A percentile compares a stretch with the other conserved stretches of the same genome.
phyloP scores from a whole-genome alignment of 441 rosid genomes.

The Pelargonium cotyledonis region DNA sequence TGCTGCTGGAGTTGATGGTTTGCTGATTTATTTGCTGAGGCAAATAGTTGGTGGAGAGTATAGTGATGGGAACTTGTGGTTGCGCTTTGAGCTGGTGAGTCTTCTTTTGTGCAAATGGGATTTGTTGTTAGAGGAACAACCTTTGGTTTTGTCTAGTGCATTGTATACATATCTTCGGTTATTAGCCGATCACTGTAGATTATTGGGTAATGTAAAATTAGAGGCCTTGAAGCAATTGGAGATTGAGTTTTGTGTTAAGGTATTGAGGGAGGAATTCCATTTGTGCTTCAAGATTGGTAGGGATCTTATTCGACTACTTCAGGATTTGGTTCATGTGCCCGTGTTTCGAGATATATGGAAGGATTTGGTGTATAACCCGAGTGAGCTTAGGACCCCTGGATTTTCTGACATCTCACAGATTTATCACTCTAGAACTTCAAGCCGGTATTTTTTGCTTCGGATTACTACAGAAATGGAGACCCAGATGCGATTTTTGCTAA shows the following conservation, averaged over 20 bases:
- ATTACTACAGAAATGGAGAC: slow-evolving; percentile 66
- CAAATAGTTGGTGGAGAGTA: slow-evolving; percentile 61
- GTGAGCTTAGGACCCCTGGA: slow-evolving; percentile 32
- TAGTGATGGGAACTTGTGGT: slow-evolving; percentile 61
- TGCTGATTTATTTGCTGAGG: slow-evolving; percentile 53
- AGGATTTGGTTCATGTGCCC: slow-evolving; percentile 68
- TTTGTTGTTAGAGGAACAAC: slow-evolving; percentile 52
- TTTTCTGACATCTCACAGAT: slow-evolving; percentile 48
- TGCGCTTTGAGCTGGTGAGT: slow-evolving; percentile 59
- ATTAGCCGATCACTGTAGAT: slow-evolving; percentile 66
- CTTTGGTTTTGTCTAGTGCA: slow-evolving; percentile 54
- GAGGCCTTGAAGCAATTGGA: slow-evolving; percentile 50
- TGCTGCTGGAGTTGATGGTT: slow-evolving; percentile 48
- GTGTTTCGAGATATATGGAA: slow-evolving; percentile 57
- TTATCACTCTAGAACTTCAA: slow-evolving; percentile 51
- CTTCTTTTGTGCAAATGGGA: slow-evolving; percentile 43
- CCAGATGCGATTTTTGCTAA: slow-evolving; percentile 65
- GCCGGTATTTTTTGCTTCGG: slow-evolving; percentile 56
- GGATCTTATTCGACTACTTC: slow-evolving; percentile 64
- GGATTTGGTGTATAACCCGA: slow-evolving; percentile 41
- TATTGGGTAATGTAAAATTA: slow-evolving; percentile 24
- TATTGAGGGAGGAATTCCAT: slow-evolving; percentile 62
- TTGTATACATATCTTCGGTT: slow-evolving; percentile 58
- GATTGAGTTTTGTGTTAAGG: slow-evolving; percentile 64
- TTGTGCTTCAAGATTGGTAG: slow-evolving; percentile 68